phyloP scores from a whole-genome alignment of 345 rosid genomes.

The Syzygium jambos region DNA sequence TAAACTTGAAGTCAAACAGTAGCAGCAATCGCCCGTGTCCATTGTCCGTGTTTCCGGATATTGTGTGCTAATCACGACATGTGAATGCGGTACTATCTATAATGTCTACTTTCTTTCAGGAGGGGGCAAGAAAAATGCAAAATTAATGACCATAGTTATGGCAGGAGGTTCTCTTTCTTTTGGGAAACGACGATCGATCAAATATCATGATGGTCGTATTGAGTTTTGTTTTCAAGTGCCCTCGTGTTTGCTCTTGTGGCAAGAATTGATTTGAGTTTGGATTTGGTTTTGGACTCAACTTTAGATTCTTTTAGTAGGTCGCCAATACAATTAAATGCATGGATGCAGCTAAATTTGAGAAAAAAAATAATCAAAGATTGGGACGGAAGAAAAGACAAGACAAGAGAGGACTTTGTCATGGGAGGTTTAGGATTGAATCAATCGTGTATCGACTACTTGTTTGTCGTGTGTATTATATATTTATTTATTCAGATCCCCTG shows the following conservation, averaged over 20 bases:
- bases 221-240: neutral
- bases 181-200: neutral
- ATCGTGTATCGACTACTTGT: neutral
- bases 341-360: neutral
- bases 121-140: neutral
- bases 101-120: neutral
- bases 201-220: neutral
- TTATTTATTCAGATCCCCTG: neutral
- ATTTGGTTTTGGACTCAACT: neutral
- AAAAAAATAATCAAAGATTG: neutral
- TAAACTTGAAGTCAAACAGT: neutral
- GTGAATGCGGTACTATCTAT: neutral
- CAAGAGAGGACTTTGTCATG: neutral
- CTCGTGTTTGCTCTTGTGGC: neutral
- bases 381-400: neutral
- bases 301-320: neutral
- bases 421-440: neutral
- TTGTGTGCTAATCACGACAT: neutral
- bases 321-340: neutral
- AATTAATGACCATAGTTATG: neutral
- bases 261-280: neutral
- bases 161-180: neutral
- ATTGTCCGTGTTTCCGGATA: neutral
- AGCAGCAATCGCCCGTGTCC: neutral
- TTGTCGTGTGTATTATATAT: neutral